phyloP scores from a whole-genome alignment of 2,329 filamentous ascomycete species.

The Alternaria rosae region DNA sequence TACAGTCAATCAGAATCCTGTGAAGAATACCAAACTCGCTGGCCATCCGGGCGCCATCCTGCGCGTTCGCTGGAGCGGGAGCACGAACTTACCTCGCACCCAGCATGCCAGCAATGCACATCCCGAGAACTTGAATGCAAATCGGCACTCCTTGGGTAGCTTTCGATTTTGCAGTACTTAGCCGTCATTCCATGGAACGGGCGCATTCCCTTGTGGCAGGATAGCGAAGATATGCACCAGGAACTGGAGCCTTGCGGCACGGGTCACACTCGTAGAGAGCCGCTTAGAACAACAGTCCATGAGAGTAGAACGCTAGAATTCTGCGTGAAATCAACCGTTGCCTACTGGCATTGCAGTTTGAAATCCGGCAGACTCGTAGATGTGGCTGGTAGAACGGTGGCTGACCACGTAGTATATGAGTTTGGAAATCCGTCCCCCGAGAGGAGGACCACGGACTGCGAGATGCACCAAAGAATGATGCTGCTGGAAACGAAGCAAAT shows the following conservation, averaged over 20 bases:
- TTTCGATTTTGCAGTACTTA: neutral
- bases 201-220: neutral
- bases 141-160: neutral
- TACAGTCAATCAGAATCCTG: too few relatives aligned
- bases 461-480: neutral
- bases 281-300: neutral
- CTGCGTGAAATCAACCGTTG: too few relatives aligned
- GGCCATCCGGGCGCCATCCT: too few relatives aligned
- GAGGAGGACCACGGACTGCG: neutral
- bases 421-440: neutral
- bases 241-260: neutral
- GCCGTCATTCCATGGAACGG: neutral
- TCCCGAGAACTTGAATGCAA: neutral
- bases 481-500: neutral
- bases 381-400: neutral
- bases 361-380: too few relatives aligned
- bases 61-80: neutral
- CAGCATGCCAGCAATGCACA: neutral
- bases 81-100: neutral
- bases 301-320: fast-evolving
- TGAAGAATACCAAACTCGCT: too few relatives aligned
- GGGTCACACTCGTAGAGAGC: neutral
- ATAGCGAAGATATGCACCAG: neutral
- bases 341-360: neutral
- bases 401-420: neutral